Evolutionary conservation across 1,139 yeast genomes (phyloP).

Genomic region (Eremothecium gossypii): DNA sequence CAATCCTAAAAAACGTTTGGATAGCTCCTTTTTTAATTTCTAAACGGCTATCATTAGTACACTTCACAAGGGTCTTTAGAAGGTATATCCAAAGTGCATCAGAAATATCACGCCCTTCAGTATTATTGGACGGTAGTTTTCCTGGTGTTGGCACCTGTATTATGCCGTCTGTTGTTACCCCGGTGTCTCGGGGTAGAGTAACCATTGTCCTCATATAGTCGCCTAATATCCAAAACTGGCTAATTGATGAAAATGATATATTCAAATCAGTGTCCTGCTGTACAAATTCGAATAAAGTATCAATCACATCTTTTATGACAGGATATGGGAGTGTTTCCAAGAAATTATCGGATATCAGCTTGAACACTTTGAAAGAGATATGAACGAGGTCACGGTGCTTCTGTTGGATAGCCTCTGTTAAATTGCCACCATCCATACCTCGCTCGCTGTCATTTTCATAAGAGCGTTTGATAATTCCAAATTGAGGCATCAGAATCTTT

Average conservation of each 20-base stretch:
- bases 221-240: constrained; percentile 85
- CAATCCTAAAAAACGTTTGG: constrained; percentile 76
- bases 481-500: constrained; percentile 59
- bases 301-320: constrained; percentile 56
- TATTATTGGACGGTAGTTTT: not conserved
- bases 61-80: constrained; percentile 48
- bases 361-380: constrained; percentile 69
- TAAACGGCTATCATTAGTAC: constrained; percentile 55
- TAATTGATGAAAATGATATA: constrained; percentile 80
- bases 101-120: constrained; percentile 3
- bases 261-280: constrained; percentile 65
- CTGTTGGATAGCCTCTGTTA: constrained; percentile 28
- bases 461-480: constrained; percentile 34
- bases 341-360: constrained; percentile 77
- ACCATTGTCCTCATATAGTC: constrained; percentile 47
- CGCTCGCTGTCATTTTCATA: constrained; percentile 30
- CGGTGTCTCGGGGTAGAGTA: not conserved
- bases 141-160: not conserved
- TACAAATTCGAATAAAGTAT: constrained; percentile 63
- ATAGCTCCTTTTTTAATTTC: constrained; percentile 86
- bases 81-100: constrained; percentile 53
- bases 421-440: constrained; percentile 21
- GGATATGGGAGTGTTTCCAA: constrained; percentile 56
- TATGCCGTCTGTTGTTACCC: not conserved
- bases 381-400: constrained; percentile 42